Conservation (phyloP, 768 basidiomycete genomes). For the Amyloporia xantha region DNA sequence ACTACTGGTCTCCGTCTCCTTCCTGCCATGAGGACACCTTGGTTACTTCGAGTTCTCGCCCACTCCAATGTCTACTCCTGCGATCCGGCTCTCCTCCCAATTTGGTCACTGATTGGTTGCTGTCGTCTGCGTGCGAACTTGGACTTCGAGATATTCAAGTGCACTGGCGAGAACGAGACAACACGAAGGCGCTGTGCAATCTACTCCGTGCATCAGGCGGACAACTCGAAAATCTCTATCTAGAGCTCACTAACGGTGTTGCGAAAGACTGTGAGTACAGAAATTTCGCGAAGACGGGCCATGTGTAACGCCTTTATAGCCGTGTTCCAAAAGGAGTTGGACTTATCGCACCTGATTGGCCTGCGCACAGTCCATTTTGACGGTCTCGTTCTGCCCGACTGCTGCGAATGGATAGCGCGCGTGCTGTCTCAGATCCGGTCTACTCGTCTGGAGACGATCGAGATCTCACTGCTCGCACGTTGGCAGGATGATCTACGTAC, state of each 20-base stretch:
- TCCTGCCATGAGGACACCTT: not conserved
- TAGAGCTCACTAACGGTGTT: slow-evolving; percentile 4
- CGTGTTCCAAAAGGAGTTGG: not conserved
- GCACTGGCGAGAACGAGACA: slow-evolving; percentile 11
- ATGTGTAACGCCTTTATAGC: too few species aligned
- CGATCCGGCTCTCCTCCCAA: slow-evolving; percentile 11
- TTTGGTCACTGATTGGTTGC: slow-evolving; percentile 9
- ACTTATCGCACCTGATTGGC: slow-evolving; percentile 4
- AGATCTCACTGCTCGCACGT: slow-evolving; percentile 9
- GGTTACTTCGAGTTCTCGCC: not conserved
- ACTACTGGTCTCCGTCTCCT: not conserved
- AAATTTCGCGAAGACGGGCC: too few species aligned
- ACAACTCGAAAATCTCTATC: slow-evolving; percentile 9
- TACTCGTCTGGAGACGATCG: slow-evolving; percentile 7
- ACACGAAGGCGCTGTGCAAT: slow-evolving; percentile 6
- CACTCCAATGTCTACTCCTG: slow-evolving; percentile 10
- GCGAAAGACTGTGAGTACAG: not conserved
- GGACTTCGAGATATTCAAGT: slow-evolving; percentile 7
- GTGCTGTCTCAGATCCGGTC: slow-evolving; percentile 5
- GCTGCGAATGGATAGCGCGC: slow-evolving; percentile 5
- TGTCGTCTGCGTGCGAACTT: slow-evolving; percentile 4
- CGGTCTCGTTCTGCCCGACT: slow-evolving; percentile 11
- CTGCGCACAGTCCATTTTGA: slow-evolving; percentile 12
- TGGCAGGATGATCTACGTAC: slow-evolving; percentile 4
- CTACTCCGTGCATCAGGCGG: slow-evolving; percentile 10